Evolutionary conservation across 352 stramenopile genomes (phyloP), one percentile per base, ranked within the genome.

Genomic region (Pythium brachiatum): DNA sequence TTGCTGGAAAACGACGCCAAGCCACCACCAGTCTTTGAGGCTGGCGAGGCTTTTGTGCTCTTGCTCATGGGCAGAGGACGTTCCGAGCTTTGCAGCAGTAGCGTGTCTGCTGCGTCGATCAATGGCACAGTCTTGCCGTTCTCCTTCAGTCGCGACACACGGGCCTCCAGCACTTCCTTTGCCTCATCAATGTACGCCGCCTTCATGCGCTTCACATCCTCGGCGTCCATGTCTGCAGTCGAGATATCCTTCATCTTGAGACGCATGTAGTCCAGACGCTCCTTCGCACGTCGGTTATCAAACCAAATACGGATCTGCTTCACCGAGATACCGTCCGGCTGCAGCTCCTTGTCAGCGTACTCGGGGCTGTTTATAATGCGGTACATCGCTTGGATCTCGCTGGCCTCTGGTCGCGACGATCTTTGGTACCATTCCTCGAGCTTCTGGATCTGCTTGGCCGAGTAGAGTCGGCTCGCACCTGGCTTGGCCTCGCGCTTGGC

Each of bases 271-370:
- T 95, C 86, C 15, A 95, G 62, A 3, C 83, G 80, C 53, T 95
- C 86, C 52, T 95, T 95, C 2, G 86, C 86, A 18, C 86, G 81
- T 2, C 86, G 81, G 57, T 95, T 95, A 60, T 95, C 86, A 66
- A 95, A 95, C 86, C 83, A 93, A 59, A 95, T 93, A 44, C 83
- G 86, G 23, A 93, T 95, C 62, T 92, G 86, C 64, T 95, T 95
- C 38, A 95, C 81, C 1, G 80, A 89, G 32, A 95, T 95, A 36
- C 86, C 86, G 61, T 95, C 86, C 5, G 86, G 83, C 60, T 95
- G 86, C 47, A 95, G 68, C 58, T 95, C 86, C 64, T 81, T 75
- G 62, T 95, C 83, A 26, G 83, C 83, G 66, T 89, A 95, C 31
- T 92, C 81, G 26, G 77, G 74, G 44, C 83, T 87, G 65, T 95